Conservation (phyloP, 306 rosid species). For the Fragaria vesca region DNA sequence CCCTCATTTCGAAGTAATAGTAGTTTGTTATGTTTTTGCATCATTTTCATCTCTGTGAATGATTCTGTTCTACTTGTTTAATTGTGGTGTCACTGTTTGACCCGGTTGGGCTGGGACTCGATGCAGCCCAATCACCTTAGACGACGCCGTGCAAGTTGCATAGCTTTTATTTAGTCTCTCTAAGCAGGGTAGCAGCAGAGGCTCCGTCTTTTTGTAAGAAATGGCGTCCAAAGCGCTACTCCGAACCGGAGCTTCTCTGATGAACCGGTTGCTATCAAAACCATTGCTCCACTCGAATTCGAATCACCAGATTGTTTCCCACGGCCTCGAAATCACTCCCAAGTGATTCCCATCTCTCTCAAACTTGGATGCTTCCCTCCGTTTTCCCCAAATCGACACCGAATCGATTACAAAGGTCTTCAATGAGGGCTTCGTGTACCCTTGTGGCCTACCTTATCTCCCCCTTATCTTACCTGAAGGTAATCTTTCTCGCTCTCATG, state of each 20-base stretch:
- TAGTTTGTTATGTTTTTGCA: background rate
- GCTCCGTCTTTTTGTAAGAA: slow-evolving; percentile 6
- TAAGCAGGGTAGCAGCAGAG: too few species aligned
- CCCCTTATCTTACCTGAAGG: slow-evolving; percentile 77
- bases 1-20: background rate
- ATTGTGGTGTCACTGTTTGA: too few species aligned
- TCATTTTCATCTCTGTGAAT: too few species aligned
- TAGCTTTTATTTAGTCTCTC: too few species aligned
- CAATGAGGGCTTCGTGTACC: slow-evolving; percentile 45
- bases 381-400: slow-evolving; percentile 38
- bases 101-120: too few species aligned
- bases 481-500: slow-evolving; percentile 18
- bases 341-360: slow-evolving; percentile 54
- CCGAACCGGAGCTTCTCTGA: slow-evolving; percentile 52
- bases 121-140: too few species aligned
- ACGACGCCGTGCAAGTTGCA: too few species aligned
- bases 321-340: slow-evolving; percentile 42
- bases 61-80: too few species aligned
- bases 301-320: slow-evolving; percentile 13
- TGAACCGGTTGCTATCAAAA: slow-evolving; percentile 41
- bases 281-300: slow-evolving; percentile 34
- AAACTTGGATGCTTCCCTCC: slow-evolving; percentile 34
- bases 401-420: slow-evolving; percentile 27
- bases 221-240: slow-evolving; percentile 78
- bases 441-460: slow-evolving; percentile 72